phyloP scores from a whole-genome alignment of 495 filamentous ascomycete genomes.

The Annulohypoxylon maeteangense region DNA sequence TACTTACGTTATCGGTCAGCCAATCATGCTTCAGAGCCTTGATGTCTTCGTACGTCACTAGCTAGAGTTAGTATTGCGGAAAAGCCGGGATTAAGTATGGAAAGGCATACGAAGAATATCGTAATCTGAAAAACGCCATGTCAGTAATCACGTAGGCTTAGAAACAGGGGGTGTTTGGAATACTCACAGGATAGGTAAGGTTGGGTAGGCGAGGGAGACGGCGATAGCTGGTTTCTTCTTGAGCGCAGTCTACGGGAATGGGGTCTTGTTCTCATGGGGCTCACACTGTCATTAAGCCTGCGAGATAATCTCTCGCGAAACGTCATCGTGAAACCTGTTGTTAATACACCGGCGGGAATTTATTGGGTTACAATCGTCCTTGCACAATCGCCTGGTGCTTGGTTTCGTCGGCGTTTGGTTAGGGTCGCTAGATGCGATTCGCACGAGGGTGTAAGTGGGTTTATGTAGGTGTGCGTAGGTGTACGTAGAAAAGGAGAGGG shows the following conservation, averaged over 20 bases:
- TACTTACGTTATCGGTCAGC: constrained; percentile 94
- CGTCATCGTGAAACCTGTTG: constrained; percentile 40
- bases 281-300: constrained; percentile 46
- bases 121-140: constrained; percentile 46
- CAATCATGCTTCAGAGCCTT: constrained; percentile 90
- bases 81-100: not conserved
- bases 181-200: constrained; percentile 59
- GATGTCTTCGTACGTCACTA: constrained; percentile 76
- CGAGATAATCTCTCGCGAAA: constrained; percentile 44
- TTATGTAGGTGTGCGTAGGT: not conserved
- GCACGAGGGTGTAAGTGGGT: not conserved
- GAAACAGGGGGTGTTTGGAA: not conserved
- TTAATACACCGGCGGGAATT: constrained; percentile 8
- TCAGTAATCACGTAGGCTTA: constrained; percentile 10
- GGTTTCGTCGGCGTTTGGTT: not conserved
- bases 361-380: not conserved
- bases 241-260: constrained; percentile 34
- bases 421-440: not conserved
- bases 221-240: constrained; percentile 43
- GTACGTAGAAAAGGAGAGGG: not conserved
- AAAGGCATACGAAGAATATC: constrained; percentile 56
- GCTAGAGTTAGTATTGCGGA: constrained; percentile 23
- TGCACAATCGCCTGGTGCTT: not conserved
- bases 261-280: constrained; percentile 26
- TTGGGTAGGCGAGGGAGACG: constrained; percentile 48